Base-by-base conservation (phyloP, 2,329 filamentous ascomycete genomes). In the Xylariaceae sp. region DNA sequence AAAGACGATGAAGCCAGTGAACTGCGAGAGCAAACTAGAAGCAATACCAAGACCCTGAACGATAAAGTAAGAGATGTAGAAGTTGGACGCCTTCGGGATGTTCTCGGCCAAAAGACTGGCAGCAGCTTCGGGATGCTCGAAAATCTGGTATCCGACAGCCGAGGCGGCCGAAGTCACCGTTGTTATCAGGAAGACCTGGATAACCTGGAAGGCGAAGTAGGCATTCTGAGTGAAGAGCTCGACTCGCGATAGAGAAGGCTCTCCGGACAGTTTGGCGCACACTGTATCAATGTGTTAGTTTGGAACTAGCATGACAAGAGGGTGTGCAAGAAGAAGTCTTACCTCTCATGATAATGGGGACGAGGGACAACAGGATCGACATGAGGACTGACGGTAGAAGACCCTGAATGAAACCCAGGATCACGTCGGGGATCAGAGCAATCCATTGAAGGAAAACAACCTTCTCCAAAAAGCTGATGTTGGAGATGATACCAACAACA, bases 21-120 rank as follows among this genome's bases (percentile, higher is more conserved):
- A 72, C 66, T 95, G 90, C 2, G 95, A 79, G 4, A 97, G 74
- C 1, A 89, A 83, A 51, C 87, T 83, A 0, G 90, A 82, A 2
- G 91, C 88, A 62, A 93, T 86, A 1, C 87, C 88, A 59, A 97
- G 74, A 39, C 93, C 95, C 74, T 97, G 94, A 2, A 99, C 84
- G 37, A 97, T 85, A 65, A 99, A 95, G 76, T 97, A 99, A 0
- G 88, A 90, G 17, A 97, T 87, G 74, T 97, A 99, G 71, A 97
- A 95, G 75, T 96, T 97, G 62, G 92, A 92, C 0, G 91, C 87
- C 58, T 84, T 87, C 15, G 94, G 94, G 4, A 99, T 79, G 60
- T 89, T 88, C 13, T 79, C 70, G 0, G 92, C 88, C 3, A 96
- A 80, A 45, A 95, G 75, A 0, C 72, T 75, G 0, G 90, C 84